A percentile compares a stretch with the other conserved stretches of the same genome.
Evolutionary conservation across 106 monocot species (phyloP).

Genomic region (Narthecium ossifragum): DNA sequence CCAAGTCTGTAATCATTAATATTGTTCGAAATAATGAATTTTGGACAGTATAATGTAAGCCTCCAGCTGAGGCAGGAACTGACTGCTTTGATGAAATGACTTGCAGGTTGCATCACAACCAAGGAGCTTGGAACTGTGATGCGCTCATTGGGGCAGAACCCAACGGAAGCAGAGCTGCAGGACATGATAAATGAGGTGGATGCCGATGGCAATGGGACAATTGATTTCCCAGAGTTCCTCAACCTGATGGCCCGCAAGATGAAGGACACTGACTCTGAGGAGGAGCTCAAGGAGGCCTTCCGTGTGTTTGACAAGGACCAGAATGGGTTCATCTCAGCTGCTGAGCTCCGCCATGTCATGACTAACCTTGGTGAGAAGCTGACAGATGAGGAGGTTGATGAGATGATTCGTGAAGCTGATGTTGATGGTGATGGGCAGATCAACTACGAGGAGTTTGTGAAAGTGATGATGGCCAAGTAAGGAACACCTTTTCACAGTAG

Average conservation of each 20-base stretch:
- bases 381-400: constrained; percentile 45
- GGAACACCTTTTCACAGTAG: not conserved
- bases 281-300: constrained; percentile 54
- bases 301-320: constrained; percentile 50
- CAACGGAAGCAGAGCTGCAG: constrained; percentile 50
- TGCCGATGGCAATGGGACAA: constrained; percentile 47
- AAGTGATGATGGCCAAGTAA: constrained; percentile 56
- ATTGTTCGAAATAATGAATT: too few species aligned
- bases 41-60: too few species aligned
- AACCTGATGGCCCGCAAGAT: constrained; percentile 55
- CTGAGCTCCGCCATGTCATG: constrained; percentile 47
- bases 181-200: constrained; percentile 58
- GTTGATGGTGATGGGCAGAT: constrained; percentile 53
- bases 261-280: constrained; percentile 54
- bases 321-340: constrained; percentile 47
- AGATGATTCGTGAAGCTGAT: constrained; percentile 53
- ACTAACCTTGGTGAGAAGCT: constrained; percentile 52
- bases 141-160: constrained; percentile 50
- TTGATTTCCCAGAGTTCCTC: constrained; percentile 49
- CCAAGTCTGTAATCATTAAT: too few species aligned
- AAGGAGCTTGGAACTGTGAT: constrained; percentile 54
- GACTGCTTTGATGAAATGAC: too few species aligned
- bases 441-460: constrained; percentile 50
- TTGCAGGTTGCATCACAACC: constrained; percentile 44
- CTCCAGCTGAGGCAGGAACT: not conserved